Evolutionary conservation across 1,284 basidiomycete genomes (phyloP), one percentile per base, ranked within the genome.

Genomic region (Microbotryomycetes sp.): DNA sequence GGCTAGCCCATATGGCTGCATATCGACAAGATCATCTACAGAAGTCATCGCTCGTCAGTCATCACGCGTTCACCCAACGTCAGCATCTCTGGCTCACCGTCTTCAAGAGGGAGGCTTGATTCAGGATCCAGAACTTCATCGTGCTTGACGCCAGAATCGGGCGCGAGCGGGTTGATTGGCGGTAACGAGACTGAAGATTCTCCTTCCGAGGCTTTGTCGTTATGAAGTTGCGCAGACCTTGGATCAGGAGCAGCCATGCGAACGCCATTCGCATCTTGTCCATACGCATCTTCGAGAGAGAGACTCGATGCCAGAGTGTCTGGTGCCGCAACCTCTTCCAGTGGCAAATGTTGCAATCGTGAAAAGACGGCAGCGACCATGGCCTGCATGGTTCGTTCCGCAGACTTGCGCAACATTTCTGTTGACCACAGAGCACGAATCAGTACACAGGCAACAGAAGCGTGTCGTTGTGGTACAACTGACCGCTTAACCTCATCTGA

Each of bases 401-500:
- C 93, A n/a, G 89, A 90, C 45, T 88, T 84, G 51, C 96, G 84
- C 22, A 96, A 80, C 59, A 89, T 86, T 76, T 93, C 91, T 90
- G 75, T 12, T 32, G n/a, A n/a, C 52, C 16, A 9, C 32, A n/a
- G 52, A 47, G 14, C 22, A 64, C 2, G 4, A 48, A 28, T 32
- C 15, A 26, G 25, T 25, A 56, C 19, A 9, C 53, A 49, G 28
- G 26, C 45, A 54, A 2, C 4, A n/a, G n/a, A 6, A 48, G 28
- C 28, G 6, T 25, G 23, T 28, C 16, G 36, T 23, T 19, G 52
- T 49, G 16, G 32, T 19, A 59, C 26, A 3, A 81, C 88, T 68
- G 69, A 92, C 90, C 93, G 71, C 89, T 91, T 5, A 97, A 80
- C 48, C 96, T 82, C 81, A 94, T 96, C 74, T 97, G 91, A 76